A percentile compares a stretch with the other conserved stretches of the same genome.
phyloP scores from a whole-genome alignment of 371 early-diverging fungal species.

The Basidiobolus meristosporus region DNA sequence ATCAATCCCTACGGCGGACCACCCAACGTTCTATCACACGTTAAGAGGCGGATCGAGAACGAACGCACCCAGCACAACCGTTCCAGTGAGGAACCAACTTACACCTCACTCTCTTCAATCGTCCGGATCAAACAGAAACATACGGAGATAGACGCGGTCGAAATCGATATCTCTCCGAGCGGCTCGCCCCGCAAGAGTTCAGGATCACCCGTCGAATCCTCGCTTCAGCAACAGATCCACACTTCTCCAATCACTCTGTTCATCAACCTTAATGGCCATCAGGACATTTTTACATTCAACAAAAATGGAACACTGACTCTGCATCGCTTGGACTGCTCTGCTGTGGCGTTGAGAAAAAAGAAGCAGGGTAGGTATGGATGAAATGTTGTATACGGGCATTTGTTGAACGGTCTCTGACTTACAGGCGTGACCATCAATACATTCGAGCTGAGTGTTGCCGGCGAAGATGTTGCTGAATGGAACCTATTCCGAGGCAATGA shows the following conservation, averaged over 20 bases:
- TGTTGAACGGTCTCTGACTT: not conserved
- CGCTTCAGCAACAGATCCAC: too few relatives aligned
- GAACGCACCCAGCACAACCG: not conserved
- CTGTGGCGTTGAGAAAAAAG: too few relatives aligned
- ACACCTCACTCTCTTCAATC: not conserved
- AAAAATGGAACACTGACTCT: not conserved
- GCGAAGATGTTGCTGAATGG: constrained; percentile 8
- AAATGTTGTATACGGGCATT: too few relatives aligned
- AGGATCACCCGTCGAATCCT: too few relatives aligned
- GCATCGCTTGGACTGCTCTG: not conserved
- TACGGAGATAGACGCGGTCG: not conserved
- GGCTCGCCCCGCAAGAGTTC: not conserved
- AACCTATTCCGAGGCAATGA: constrained; percentile 3
- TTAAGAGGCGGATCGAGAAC: constrained; percentile 6
- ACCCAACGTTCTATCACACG: constrained; percentile 38
- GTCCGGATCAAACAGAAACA: not conserved
- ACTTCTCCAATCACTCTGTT: not conserved
- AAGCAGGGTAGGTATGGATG: too few relatives aligned
- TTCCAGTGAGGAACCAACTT: not conserved
- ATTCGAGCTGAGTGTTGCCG: constrained; percentile 1
- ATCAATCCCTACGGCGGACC: constrained; percentile 50
- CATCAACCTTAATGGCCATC: not conserved
- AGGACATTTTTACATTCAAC: not conserved
- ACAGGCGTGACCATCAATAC: not conserved
- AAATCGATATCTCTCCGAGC: not conserved